Base-by-base conservation (phyloP, 2,329 filamentous ascomycete genomes). In the Fusarium sp. region DNA sequence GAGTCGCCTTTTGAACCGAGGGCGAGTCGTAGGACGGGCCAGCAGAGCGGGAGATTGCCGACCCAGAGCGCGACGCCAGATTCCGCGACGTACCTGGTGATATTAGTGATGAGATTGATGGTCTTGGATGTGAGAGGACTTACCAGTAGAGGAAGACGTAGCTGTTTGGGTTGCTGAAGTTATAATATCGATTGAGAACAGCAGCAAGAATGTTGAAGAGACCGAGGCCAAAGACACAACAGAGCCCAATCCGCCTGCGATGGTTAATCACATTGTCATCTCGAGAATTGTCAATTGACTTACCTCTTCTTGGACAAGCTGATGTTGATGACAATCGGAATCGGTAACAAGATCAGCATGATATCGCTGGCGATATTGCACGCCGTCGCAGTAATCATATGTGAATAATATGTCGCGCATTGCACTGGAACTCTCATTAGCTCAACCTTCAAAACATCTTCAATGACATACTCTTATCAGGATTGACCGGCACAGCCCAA, bases 141-240 rank as follows among this genome's bases (percentile, higher is more conserved):
- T 16, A 53, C 87, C 88, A 90, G 69, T 85, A 85, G 0, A 88
- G 83, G 81, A 88, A 90, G 40, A 85, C 77, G 16, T 81, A 79
- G 5, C 85, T 86, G 74, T 87, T 89, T 1, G 86, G 86, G 22
- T 87, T 78, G 18, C 79, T 83, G 64, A 90, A 89, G 46, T 86
- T 88, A 78, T 88, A 89, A 73, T 88, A 87, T 64, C 89, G 88
- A 78, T 89, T 90, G 18, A 90, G 79, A 8, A 86, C 82, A 13
- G 87, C 86, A 20, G 86, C 85, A 16, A 90, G 78, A 53, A 90
- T 87, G 47, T 81, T 81, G 64, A 88, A 85, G 6, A 85, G 73
- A 2, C 88, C 88, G 4, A 90, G 80, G 4, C 83, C 80, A 75
- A 91, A 90, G 30, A 90, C 83, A 30, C 79, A 81, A 47, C 85